Conservation (phyloP, 805 yeast species). For the Nakazawaea wickerhamii region DNA sequence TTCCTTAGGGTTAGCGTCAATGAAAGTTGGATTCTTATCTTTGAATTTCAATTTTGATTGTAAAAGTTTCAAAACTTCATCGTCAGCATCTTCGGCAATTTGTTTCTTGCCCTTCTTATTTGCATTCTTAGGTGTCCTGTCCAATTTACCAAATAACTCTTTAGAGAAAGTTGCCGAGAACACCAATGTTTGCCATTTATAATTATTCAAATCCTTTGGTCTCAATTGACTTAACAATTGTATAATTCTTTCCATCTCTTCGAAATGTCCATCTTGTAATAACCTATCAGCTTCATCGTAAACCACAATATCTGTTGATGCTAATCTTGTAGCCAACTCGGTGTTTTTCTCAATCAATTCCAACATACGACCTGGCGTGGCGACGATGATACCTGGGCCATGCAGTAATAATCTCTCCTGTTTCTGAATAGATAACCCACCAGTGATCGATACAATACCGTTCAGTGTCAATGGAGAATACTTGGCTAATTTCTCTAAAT, state of each 20-base stretch:
- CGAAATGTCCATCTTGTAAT: constrained; percentile 93
- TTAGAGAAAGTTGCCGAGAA: constrained; percentile 91
- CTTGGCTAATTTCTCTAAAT: constrained; percentile 53
- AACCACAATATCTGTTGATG: constrained; percentile 49
- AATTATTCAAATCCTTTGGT: constrained; percentile 31
- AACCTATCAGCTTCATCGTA: constrained; percentile 96
- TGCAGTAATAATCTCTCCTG: constrained; percentile 75
- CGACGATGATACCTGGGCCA: constrained; percentile 79
- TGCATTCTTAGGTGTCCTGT: constrained; percentile 27
- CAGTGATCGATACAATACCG: constrained; percentile 77
- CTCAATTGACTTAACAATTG: constrained; percentile 53
- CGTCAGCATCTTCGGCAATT: constrained; percentile 37
- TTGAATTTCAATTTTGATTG: constrained; percentile 67
- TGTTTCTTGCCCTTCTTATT: constrained; percentile 23
- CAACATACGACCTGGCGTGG: constrained; percentile 91
- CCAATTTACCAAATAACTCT: constrained; percentile 74
- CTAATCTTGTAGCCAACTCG: constrained; percentile 34
- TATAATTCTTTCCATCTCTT: constrained; percentile 79
- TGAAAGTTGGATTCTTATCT: constrained; percentile 56
- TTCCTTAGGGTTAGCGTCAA: constrained; percentile 86
- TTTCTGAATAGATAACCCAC: constrained; percentile 91
- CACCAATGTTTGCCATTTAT: constrained; percentile 78
- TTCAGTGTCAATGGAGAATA: constrained; percentile 46
- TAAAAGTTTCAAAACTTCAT: constrained; percentile 61
- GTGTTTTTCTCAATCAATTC: constrained; percentile 69